Evolutionary conservation across 192 early-diverging fungal species (phyloP).

Genomic region (Coemansia sp.): DNA sequence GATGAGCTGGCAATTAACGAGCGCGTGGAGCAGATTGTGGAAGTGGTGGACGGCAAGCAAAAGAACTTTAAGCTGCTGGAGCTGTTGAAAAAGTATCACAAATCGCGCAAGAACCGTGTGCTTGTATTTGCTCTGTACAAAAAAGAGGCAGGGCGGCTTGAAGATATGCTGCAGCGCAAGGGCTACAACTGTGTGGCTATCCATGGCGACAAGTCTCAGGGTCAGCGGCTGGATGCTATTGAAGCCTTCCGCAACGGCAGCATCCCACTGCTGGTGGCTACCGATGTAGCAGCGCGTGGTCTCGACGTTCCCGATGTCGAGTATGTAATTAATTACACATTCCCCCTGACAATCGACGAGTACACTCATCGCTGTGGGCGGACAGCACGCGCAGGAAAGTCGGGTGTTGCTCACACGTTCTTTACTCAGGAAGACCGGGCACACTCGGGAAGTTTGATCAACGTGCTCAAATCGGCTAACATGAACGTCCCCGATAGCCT

Average conservation of each 20-base stretch:
- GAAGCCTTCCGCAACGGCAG: conserved; percentile 77
- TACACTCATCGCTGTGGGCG: conserved; percentile 92
- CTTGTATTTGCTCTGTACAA: conserved; percentile 96
- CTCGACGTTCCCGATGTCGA: conserved; percentile 89
- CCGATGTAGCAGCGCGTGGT: conserved; percentile 90
- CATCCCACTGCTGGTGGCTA: conserved; percentile 85
- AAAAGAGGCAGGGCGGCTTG: conserved; percentile 86
- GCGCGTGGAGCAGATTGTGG: conserved; percentile 84
- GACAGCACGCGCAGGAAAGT: conserved; percentile 91
- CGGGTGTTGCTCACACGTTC: conserved; percentile 87
- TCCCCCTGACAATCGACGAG: conserved; percentile 96
- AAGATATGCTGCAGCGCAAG: conserved; percentile 64
- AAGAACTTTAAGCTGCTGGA: conserved; percentile 76
- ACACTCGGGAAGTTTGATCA: conserved; percentile 84
- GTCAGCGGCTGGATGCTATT: conserved; percentile 75
- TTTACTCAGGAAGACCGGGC: conserved; percentile 89
- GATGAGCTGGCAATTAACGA: conserved; percentile 83
- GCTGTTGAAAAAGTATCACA: conserved; percentile 82
- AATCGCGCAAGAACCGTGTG: conserved; percentile 78
- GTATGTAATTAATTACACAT: conserved; percentile 94
- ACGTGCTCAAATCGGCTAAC: conserved; percentile 84
- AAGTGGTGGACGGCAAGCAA: conserved; percentile 74
- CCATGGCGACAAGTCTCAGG: conserved; percentile 90
- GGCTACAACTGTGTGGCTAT: conserved; percentile 84
- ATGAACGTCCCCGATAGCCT: conserved; percentile 82